phyloP scores from a whole-genome alignment of 208 protist species.

The Trypanosoma scelopori region DNA sequence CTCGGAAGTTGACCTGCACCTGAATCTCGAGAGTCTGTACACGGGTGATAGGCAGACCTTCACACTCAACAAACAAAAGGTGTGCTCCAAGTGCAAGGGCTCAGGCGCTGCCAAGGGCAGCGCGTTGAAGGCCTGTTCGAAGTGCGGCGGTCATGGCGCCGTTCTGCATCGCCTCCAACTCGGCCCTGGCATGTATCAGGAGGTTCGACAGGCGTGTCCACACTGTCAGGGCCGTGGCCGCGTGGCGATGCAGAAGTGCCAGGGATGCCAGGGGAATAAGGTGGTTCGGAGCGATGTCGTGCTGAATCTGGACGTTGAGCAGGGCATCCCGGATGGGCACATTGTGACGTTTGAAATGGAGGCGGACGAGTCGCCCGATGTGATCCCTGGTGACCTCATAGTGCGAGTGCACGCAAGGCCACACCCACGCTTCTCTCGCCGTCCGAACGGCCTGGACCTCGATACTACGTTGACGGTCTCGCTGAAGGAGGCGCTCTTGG shows the following conservation, averaged over 20 bases:
- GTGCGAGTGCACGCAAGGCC: constrained; percentile 51
- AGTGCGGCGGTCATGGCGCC: constrained; percentile 64
- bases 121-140: constrained; percentile 38
- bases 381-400: constrained; percentile 80
- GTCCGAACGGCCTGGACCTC: constrained; percentile 78
- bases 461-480: constrained; percentile 73
- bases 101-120: constrained; percentile 36
- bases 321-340: constrained; percentile 66
- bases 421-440: constrained; percentile 77
- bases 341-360: constrained; percentile 85
- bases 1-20: constrained; percentile 63
- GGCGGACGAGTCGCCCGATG: constrained; percentile 72
- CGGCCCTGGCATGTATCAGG: constrained; percentile 72
- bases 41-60: constrained; percentile 80
- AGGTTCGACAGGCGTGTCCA: constrained; percentile 77
- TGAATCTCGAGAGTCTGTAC: constrained; percentile 93
- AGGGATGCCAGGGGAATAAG: constrained; percentile 68
- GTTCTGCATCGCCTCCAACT: constrained; percentile 71
- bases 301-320: constrained; percentile 74
- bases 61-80: constrained; percentile 84
- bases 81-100: constrained; percentile 78
- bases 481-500: constrained; percentile 87
- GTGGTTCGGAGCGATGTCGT: constrained; percentile 44
- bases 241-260: constrained; percentile 69
- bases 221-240: constrained; percentile 85